phyloP scores from a whole-genome alignment of 257 asterid genomes.

The Capsicum pubescens region DNA sequence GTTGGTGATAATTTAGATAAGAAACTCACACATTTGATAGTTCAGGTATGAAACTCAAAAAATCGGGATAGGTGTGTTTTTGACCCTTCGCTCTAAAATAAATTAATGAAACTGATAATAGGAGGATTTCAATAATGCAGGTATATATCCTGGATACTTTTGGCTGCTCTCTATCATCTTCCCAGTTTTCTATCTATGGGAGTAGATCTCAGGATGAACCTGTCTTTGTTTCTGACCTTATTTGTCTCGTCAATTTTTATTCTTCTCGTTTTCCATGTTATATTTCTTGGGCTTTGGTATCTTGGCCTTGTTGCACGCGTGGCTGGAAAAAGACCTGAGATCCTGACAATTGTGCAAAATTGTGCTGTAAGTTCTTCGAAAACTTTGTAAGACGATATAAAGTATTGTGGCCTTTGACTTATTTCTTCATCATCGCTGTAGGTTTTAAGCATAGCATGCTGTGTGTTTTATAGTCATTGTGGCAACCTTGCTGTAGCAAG shows the following conservation, averaged over 20 bases:
- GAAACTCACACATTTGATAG: too few species aligned
- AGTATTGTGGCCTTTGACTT: constrained; percentile 49
- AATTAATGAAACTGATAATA: constrained; percentile 13
- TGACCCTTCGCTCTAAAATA: neutral
- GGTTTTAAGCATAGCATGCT: constrained; percentile 99
- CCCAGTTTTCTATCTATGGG: constrained; percentile 99
- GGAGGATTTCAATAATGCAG: constrained; percentile 48
- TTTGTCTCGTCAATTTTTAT: constrained; percentile 82
- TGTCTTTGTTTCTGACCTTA: constrained; percentile 86
- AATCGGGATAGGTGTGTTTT: too few species aligned
- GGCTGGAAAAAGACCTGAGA: constrained; percentile 92
- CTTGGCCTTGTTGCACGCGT: constrained; percentile 96
- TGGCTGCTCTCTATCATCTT: constrained; percentile 97
- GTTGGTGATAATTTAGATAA: too few species aligned
- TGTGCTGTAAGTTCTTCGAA: constrained; percentile 76
- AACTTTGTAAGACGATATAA: constrained; percentile 33
- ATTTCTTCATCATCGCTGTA: constrained; percentile 56
- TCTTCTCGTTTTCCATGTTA: constrained; percentile 87
- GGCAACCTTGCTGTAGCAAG: constrained; percentile 87
- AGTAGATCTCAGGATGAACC: constrained; percentile 96
- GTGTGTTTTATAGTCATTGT: constrained; percentile 99
- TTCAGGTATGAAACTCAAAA: too few species aligned
- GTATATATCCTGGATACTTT: constrained; percentile 90
- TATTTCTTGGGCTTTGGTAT: constrained; percentile 95
- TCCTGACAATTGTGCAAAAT: constrained; percentile 84